These are phyloP conservation scores for Dichotomocladium elegans DNA, from an alignment of 371 early-diverging fungal genomes.

Conservation along the genomic window DNA sequence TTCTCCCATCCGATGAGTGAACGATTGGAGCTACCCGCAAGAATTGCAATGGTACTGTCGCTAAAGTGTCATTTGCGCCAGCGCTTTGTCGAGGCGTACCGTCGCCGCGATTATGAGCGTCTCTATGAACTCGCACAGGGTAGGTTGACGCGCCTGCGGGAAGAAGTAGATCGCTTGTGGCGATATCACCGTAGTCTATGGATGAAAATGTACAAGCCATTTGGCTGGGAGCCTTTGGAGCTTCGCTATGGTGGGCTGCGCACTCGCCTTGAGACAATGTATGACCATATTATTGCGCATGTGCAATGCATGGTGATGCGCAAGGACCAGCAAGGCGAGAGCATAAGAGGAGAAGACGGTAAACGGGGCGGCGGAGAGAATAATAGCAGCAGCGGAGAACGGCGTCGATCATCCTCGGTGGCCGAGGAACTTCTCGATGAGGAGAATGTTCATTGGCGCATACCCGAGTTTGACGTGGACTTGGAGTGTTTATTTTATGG, in stretches of 20 bases:
- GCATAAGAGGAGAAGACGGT: conserved; percentile 4
- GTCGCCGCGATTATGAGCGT: conserved; percentile 42
- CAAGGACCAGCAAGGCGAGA: conserved; percentile 11
- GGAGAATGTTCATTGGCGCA: conserved; percentile 35
- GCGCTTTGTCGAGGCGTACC: conserved; percentile 62
- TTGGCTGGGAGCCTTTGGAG: conserved; percentile 85
- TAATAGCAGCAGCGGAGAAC: background rate
- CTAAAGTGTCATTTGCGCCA: conserved; percentile 70
- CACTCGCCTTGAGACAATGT: conserved; percentile 71
- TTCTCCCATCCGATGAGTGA: conserved; percentile 58
- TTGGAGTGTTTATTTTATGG: conserved; percentile 61
- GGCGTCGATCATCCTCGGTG: conserved; percentile 4
- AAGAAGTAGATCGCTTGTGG: conserved; percentile 71
- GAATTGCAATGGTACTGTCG: conserved; percentile 62
- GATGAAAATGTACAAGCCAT: conserved; percentile 76
- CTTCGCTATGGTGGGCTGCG: conserved; percentile 78
- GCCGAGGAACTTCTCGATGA: conserved; percentile 32
- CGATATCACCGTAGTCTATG: conserved; percentile 75
- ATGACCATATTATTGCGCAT: conserved; percentile 67
- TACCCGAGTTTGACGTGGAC: conserved; percentile 69
- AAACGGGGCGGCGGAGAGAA: background rate
- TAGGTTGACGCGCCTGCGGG: conserved; percentile 51
- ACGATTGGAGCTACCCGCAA: conserved; percentile 65
- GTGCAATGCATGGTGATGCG: conserved; percentile 36
- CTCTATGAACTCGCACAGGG: conserved; percentile 43